Percentiles rank a stretch among this genome's conserved stretches.
Conservation (phyloP, 2,329 filamentous ascomycete genomes). For the Neurospora sp. region DNA sequence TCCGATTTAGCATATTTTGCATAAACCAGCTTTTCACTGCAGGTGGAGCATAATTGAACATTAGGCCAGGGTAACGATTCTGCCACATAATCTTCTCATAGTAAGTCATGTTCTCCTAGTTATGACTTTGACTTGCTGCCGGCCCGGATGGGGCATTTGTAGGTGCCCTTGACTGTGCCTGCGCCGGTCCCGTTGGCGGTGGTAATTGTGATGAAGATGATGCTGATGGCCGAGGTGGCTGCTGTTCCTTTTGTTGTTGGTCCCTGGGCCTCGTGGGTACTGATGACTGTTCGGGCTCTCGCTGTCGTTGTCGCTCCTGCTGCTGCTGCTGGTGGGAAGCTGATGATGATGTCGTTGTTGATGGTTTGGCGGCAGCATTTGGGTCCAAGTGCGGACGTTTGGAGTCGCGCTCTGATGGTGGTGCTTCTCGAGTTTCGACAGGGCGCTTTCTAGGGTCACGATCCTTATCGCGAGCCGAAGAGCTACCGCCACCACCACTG, state of each 20-base stretch:
- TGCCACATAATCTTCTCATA: neutral
- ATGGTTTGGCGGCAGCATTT: neutral
- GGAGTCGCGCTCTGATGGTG: conserved; percentile 16
- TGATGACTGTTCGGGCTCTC: neutral
- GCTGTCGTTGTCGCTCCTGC: neutral
- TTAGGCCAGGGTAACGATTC: neutral
- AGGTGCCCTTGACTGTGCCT: neutral
- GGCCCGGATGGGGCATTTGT: neutral
- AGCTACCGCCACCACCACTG: neutral
- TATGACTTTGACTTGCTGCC: neutral
- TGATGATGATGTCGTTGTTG: neutral
- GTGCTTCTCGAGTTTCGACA: conserved; percentile 8
- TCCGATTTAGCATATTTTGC: neutral
- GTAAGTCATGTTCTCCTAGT: neutral
- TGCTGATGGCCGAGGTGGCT: neutral
- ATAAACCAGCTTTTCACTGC: neutral
- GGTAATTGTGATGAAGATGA: neutral
- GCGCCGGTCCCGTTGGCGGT: neutral
- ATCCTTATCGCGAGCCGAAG: neutral
- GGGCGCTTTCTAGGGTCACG: neutral
- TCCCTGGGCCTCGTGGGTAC: neutral
- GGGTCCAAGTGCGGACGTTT: conserved; percentile 20
- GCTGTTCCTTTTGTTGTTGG: neutral
- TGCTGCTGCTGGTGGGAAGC: neutral
- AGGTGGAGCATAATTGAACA: neutral